Percentiles rank a stretch among this genome's conserved stretches.
phyloP scores from a whole-genome alignment of 345 rosid genomes.

The Pugionium dolabratum region DNA sequence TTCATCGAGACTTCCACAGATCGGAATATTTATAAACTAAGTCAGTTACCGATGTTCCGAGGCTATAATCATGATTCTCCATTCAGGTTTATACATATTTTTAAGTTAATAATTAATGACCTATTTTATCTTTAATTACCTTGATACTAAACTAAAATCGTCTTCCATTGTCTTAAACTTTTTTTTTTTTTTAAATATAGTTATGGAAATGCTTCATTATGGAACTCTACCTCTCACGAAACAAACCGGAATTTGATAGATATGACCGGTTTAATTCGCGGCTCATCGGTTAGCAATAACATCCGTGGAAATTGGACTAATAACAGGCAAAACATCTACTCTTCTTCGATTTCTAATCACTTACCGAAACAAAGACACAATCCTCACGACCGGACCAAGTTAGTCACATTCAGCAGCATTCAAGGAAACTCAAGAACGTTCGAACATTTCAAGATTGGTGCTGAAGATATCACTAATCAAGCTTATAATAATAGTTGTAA shows the following conservation, averaged over 20 bases:
- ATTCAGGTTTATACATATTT: slow-evolving; percentile 50
- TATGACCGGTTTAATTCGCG: slow-evolving; percentile 40
- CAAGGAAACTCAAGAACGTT: slow-evolving; percentile 30
- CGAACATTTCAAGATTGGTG: slow-evolving; percentile 22
- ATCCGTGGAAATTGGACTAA: slow-evolving; percentile 34
- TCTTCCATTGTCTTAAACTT: background rate
- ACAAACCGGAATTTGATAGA: slow-evolving; percentile 46
- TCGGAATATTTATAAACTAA: slow-evolving; percentile 65
- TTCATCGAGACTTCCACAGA: slow-evolving; percentile 58
- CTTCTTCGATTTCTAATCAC: slow-evolving; percentile 31
- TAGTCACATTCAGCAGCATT: slow-evolving; percentile 30
- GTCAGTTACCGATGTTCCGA: slow-evolving; percentile 79
- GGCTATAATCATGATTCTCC: slow-evolving; percentile 46
- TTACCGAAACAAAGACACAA: slow-evolving; percentile 26
- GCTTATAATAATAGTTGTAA: background rate
- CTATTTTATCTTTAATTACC: background rate
- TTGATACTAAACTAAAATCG: background rate
- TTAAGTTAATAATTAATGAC: slow-evolving; percentile 1
- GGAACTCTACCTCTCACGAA: slow-evolving; percentile 54
- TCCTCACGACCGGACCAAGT: slow-evolving; percentile 25
- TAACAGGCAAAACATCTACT: slow-evolving; percentile 30
- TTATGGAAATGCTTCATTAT: slow-evolving; percentile 45
- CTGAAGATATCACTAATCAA: slow-evolving; percentile 34
- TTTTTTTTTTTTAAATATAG: slow-evolving; percentile 56
- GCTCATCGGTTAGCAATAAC: slow-evolving; percentile 41